These are phyloP conservation scores for Calonectria crousiana DNA, from an alignment of 2,329 filamentous ascomycete genomes.

Conservation along the genomic window DNA sequence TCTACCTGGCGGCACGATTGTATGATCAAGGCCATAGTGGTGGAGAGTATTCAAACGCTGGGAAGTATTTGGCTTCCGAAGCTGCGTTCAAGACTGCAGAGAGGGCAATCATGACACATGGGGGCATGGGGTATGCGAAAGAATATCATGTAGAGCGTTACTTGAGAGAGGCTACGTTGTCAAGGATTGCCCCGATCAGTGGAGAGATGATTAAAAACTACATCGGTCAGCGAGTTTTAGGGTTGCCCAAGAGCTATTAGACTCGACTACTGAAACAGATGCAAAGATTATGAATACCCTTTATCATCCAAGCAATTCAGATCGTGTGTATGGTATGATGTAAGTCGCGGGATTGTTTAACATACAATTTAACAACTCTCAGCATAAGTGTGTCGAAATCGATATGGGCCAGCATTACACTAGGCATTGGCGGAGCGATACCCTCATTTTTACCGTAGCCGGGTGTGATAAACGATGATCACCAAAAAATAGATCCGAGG, in stretches of 20 bases:
- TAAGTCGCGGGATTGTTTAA: too few species aligned
- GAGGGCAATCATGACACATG: slow-evolving; percentile 26
- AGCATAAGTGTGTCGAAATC: too few species aligned
- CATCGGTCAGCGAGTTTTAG: slow-evolving; percentile 18
- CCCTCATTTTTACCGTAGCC: too few species aligned
- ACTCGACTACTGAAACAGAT: too few species aligned
- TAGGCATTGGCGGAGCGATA: too few species aligned
- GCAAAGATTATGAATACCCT: too few species aligned
- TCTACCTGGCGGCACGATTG: slow-evolving; percentile 25
- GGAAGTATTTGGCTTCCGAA: slow-evolving; percentile 26
- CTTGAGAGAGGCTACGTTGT: slow-evolving; percentile 13
- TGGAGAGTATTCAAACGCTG: slow-evolving; percentile 29
- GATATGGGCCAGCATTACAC: too few species aligned
- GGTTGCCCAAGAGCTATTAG: slow-evolving; percentile 23
- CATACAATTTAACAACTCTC: too few species aligned
- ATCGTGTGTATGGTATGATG: too few species aligned
- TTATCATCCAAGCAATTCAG: too few species aligned
- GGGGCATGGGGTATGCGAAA: slow-evolving; percentile 27
- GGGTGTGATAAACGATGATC: background rate
- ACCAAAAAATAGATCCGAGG: background rate
- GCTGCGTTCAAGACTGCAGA: slow-evolving; percentile 26
- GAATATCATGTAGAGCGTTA: slow-evolving; percentile 30
- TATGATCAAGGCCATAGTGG: slow-evolving; percentile 20
- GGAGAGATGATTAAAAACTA: slow-evolving; percentile 32
- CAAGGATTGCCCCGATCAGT: slow-evolving; percentile 24